A percentile compares a stretch with the other conserved stretches of the same genome.
Conservation (phyloP, 305 asterid species). For the Salvia sclarea region DNA sequence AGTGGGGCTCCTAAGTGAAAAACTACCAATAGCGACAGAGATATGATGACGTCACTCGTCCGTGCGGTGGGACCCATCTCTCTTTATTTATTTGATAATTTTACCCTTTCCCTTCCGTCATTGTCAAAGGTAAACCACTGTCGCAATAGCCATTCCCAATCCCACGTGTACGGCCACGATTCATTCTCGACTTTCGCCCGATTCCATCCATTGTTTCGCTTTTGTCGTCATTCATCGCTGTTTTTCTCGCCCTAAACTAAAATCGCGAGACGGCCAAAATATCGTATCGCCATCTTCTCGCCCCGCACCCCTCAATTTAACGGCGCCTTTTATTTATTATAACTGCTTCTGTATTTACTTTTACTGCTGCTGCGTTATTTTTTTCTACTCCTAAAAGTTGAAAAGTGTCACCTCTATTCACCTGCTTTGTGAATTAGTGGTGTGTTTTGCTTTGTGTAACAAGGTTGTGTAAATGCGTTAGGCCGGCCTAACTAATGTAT, state of each 20-base stretch:
- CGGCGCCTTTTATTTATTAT: too few species aligned
- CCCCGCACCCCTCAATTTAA: too few species aligned
- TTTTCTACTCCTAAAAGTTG: too few species aligned
- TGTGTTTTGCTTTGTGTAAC: too few species aligned
- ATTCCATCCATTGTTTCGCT: background rate
- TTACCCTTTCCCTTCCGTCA: background rate
- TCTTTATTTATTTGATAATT: too few species aligned
- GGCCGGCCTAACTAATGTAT: too few species aligned
- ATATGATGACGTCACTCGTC: conserved; percentile 28
- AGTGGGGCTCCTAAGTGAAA: background rate
- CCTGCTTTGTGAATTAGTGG: too few species aligned
- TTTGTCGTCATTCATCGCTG: background rate
- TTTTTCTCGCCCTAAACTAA: background rate
- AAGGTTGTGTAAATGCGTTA: too few species aligned
- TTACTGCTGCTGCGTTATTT: too few species aligned
- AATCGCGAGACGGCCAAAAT: background rate
- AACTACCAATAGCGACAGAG: conserved; percentile 35
- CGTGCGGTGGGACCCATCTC: conserved; percentile 33
- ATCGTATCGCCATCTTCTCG: background rate
- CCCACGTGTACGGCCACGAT: conserved; percentile 30
- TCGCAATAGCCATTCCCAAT: background rate
- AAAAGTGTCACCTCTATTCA: too few species aligned
- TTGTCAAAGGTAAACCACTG: conserved; percentile 9
- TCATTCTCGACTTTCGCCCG: background rate
- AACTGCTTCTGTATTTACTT: too few species aligned